Base-by-base conservation (phyloP, 768 basidiomycete genomes). In the Naganishia onofrii region DNA sequence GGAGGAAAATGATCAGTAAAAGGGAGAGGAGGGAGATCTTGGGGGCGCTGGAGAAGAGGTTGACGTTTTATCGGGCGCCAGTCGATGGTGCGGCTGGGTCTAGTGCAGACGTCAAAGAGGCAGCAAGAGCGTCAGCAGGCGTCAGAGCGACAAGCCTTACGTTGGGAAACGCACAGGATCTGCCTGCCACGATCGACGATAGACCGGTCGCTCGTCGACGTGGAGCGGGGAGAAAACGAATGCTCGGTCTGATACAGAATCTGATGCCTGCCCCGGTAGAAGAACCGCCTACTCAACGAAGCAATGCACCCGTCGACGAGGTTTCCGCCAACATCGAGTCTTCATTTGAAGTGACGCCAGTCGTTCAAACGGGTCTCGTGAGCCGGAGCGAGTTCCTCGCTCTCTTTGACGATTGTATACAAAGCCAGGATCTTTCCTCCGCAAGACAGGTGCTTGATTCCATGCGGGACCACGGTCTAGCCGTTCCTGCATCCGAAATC, bases 371-470 rank as follows among this genome's bases (percentile, higher is more conserved):
- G 3, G 82, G 83, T 19, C 67, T 88, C 12, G 76, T 89, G 23
- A 84, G 87, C 0, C 56, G 80, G 21, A 71, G 78, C 12, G 88
- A 90, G 76, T 87, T 85, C 81, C 81, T 84, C 52, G 84, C 86
- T 0, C 79, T 89, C 6, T 79, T 89, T 3, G 82, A 87, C 19
- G 74, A 83, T 57, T 84, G 82, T 52, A 86, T 0, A 87, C 86
- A 0, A 84, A 88, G 72, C 74, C 76, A 1, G 82, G 84, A 1
- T 76, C 91, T 9, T 78, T 82, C 21, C 79, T 81, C 86, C 0
- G 85, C 84, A 64, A 82, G 83, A 0, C 73, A 83, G 0, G 56
- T 88, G 6, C 85, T 86, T 23, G 73, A 76, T 0, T 76, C 88
- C 0, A 81, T 92, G 60, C 55, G 38, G 29, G 58, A 53, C 10